These are phyloP conservation scores for peach (Prunus persica) DNA, from an alignment of 306 rosid species.

Conservation along the genomic window DNA sequence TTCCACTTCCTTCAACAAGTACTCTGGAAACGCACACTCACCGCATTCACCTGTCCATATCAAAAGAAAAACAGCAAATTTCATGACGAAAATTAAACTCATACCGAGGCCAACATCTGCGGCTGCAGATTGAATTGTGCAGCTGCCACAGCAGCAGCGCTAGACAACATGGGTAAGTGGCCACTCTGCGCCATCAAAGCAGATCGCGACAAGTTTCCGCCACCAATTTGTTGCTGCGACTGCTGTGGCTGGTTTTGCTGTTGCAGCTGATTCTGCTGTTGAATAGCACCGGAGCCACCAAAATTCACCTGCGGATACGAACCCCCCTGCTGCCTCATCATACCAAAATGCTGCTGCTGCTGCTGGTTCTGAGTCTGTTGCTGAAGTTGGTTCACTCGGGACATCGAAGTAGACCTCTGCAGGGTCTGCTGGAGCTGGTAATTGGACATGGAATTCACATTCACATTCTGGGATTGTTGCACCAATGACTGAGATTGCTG, in stretches of 20 bases:
- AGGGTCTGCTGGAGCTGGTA: slow-evolving; percentile 61
- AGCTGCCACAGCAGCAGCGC: slow-evolving; percentile 38
- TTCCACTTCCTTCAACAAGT: background rate
- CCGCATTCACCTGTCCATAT: background rate
- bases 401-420: slow-evolving; percentile 58
- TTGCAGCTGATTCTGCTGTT: slow-evolving; percentile 51
- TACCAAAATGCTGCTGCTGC: slow-evolving; percentile 66
- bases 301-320: slow-evolving; percentile 73
- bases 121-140: slow-evolving; percentile 55
- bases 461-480: slow-evolving; percentile 40
- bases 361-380: slow-evolving; percentile 47
- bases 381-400: slow-evolving; percentile 63
- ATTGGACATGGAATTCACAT: slow-evolving; percentile 42
- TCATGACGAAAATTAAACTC: background rate
- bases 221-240: slow-evolving; percentile 41
- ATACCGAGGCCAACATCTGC: slow-evolving; percentile 78
- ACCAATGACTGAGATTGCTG: slow-evolving; percentile 23
- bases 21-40: background rate
- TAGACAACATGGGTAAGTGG: slow-evolving; percentile 72
- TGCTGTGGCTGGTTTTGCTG: slow-evolving; percentile 42
- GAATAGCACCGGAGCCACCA: slow-evolving; percentile 56
- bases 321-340: slow-evolving; percentile 61
- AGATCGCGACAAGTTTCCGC: slow-evolving; percentile 62
- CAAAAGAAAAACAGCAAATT: background rate
- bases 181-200: slow-evolving; percentile 68